Percentiles rank a stretch among this genome's conserved stretches.
Conservation (phyloP, 2,329 filamentous ascomycete species). For the Trichophyton benhamiae region DNA sequence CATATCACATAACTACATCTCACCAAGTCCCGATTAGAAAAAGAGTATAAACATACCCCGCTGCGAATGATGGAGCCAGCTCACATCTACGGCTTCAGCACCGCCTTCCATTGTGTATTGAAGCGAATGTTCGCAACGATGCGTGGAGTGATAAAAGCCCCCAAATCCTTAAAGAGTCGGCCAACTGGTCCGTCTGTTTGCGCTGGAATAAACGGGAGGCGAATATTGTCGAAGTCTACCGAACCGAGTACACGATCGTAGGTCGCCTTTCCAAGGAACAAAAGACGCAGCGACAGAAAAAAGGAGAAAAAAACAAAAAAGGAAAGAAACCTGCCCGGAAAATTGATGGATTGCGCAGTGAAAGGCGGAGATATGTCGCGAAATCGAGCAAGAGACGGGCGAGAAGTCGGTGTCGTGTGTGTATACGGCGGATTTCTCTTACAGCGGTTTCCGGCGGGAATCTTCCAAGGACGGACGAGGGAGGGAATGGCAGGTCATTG, state of each 20-base stretch:
- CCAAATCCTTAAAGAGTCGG: no score
- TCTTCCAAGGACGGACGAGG: not conserved
- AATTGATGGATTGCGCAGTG: not conserved
- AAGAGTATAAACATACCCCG: conserved; percentile 50
- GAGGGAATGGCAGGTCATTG: not conserved
- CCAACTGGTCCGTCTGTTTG: no score
- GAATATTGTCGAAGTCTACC: no score
- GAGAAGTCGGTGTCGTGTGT: not conserved
- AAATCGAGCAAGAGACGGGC: not conserved
- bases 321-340: not conserved
- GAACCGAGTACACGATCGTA: no score
- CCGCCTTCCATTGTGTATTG: conserved; percentile 52
- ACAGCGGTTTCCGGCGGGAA: conserved; percentile 1
- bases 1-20: not conserved
- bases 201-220: no score
- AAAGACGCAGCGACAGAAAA: no score
- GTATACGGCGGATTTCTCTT: not conserved
- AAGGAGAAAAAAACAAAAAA: not conserved
- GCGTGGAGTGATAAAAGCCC: not conserved
- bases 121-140: not conserved
- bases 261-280: no score
- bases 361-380: not conserved
- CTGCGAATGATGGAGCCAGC: conserved; percentile 75
- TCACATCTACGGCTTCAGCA: conserved; percentile 71
- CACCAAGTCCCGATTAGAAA: not conserved